These are phyloP conservation scores for Lanzia echinophila DNA, from an alignment of 2,329 filamentous ascomycete species.

Conservation along the genomic window DNA sequence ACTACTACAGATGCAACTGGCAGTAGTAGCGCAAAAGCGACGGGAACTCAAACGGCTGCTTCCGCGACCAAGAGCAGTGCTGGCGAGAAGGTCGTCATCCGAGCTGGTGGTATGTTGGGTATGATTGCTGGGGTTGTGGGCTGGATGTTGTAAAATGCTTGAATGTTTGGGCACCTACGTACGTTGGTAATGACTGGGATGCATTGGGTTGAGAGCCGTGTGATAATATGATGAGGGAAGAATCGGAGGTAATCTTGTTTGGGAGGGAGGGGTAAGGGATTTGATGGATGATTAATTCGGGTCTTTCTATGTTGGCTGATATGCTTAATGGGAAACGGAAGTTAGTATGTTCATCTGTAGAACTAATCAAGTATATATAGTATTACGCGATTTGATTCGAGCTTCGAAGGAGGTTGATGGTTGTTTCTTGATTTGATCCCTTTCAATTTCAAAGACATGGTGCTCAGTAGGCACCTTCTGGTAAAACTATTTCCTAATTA, in stretches of 20 bases:
- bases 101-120: background rate
- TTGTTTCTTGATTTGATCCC: too few relatives aligned
- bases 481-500: too few relatives aligned
- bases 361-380: background rate
- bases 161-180: background rate
- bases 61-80: conserved; percentile 11
- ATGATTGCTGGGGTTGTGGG: background rate
- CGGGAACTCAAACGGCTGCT: conserved; percentile 8
- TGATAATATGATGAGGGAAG: background rate
- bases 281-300: background rate
- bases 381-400: background rate
- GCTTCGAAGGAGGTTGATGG: background rate
- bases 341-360: background rate
- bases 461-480: too few relatives aligned
- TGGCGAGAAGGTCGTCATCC: background rate
- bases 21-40: background rate
- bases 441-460: too few relatives aligned
- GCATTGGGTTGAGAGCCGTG: background rate
- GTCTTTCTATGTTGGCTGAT: background rate
- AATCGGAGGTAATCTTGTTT: background rate
- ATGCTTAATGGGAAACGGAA: background rate
- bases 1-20: background rate
- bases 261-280: background rate
- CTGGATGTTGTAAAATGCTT: background rate
- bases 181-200: background rate